Percentiles rank a stretch among this genome's conserved stretches.
phyloP scores from a whole-genome alignment of 441 rosid species.

The Isatis lusitanica region DNA sequence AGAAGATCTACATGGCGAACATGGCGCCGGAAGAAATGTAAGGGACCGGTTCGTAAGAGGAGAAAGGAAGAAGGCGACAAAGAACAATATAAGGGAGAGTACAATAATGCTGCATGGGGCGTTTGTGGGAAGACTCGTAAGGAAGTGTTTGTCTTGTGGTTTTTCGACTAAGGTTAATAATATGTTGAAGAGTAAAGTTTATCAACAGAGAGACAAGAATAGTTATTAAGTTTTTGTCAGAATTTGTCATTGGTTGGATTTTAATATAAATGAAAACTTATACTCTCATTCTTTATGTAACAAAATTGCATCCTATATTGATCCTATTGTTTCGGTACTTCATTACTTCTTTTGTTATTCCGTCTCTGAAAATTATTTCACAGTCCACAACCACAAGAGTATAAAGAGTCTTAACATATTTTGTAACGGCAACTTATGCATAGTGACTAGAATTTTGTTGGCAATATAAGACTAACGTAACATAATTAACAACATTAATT shows the following conservation, averaged over 20 bases:
- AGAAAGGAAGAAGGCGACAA: not conserved
- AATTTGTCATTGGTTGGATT: not conserved
- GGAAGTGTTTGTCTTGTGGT: slow-evolving; percentile 6
- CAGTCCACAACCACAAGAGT: no score
- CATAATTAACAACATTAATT: no score
- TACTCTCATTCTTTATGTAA: not conserved
- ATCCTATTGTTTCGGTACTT: not conserved
- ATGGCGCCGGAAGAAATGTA: not conserved
- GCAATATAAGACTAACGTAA: no score
- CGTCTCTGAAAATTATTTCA: no score
- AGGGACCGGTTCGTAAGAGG: not conserved
- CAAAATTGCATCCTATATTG: not conserved
- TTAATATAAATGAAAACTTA: not conserved
- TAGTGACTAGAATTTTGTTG: no score
- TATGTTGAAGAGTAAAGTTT: not conserved
- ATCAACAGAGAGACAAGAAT: not conserved
- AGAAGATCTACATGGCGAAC: not conserved
- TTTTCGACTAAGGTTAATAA: not conserved
- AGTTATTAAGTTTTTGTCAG: not conserved
- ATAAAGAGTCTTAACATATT: no score
- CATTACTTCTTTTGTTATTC: no score
- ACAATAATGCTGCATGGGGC: not conserved
- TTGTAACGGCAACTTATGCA: no score
- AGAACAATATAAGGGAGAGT: not conserved
- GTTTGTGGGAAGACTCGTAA: not conserved